Percentiles rank a stretch among this genome's conserved stretches.
Conservation (phyloP, 192 early-diverging fungal species). For the Gamsiella multidivaricata region DNA sequence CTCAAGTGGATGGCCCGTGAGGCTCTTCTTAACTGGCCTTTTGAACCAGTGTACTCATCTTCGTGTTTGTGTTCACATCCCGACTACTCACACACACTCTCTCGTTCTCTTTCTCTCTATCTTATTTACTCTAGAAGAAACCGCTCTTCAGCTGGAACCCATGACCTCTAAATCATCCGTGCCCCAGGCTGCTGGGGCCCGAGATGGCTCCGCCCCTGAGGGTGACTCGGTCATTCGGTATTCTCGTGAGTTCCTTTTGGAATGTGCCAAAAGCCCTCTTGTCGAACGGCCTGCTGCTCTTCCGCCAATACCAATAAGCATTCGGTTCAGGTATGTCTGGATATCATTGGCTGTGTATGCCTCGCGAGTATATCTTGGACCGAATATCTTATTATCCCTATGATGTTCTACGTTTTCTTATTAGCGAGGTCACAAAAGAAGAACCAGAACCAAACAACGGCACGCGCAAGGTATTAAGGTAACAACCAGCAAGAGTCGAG, state of each 20-base stretch:
- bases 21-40: no score
- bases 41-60: no score
- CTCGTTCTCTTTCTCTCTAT: background rate
- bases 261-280: conserved; percentile 55
- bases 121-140: background rate
- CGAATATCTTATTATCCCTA: background rate
- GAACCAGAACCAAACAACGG: conserved; percentile 31
- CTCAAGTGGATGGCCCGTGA: no score
- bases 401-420: conserved; percentile 4
- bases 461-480: conserved; percentile 18
- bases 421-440: conserved; percentile 40
- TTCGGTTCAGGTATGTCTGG: conserved; percentile 56
- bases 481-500: background rate
- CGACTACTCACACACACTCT: no score
- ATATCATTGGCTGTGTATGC: no score
- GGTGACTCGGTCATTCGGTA: conserved; percentile 47
- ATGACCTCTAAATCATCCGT: conserved; percentile 31
- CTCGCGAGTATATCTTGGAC: no score
- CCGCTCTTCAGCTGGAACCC: background rate
- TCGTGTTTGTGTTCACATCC: no score
- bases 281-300: conserved; percentile 51
- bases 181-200: conserved; percentile 7
- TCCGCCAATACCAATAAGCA: conserved; percentile 48
- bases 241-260: conserved; percentile 55
- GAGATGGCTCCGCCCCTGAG: conserved; percentile 13